Percentiles rank a stretch among this genome's conserved stretches.
Evolutionary conservation across 2,329 filamentous ascomycete species (phyloP).

Genomic region (Verticillium albo-atrum): DNA sequence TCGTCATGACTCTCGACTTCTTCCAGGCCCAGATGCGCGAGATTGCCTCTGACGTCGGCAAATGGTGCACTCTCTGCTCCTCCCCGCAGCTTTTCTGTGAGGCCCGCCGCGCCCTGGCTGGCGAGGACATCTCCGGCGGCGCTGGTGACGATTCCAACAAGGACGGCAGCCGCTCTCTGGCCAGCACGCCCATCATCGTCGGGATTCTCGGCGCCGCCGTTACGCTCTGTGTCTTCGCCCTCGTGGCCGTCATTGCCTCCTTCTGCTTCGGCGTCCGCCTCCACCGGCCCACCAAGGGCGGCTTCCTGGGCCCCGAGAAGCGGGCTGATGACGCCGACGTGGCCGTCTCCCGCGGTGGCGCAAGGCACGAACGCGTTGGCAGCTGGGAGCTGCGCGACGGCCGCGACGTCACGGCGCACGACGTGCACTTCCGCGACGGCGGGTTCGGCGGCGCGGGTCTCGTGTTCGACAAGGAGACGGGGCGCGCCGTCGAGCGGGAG

Average conservation of each 20-base stretch:
- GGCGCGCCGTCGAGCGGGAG: neutral
- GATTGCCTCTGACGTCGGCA: constrained; percentile 25
- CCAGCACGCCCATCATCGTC: constrained; percentile 30
- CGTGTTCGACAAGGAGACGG: constrained; percentile 17
- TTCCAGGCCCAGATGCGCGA: constrained; percentile 32
- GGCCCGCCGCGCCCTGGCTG: constrained; percentile 1
- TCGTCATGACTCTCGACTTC: constrained; percentile 28
- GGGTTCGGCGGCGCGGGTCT: constrained; percentile 10
- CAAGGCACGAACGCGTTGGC: constrained; percentile 38
- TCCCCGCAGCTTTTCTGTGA: constrained; percentile 32
- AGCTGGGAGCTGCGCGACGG: constrained; percentile 43
- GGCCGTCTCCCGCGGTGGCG: constrained; percentile 30
- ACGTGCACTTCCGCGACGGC: constrained; percentile 5
- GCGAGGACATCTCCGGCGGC: constrained; percentile 3
- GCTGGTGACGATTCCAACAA: neutral
- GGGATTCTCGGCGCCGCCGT: constrained; percentile 42
- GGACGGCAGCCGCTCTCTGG: neutral
- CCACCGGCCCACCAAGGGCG: constrained; percentile 16
- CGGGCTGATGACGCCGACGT: constrained; percentile 39
- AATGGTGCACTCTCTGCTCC: constrained; percentile 43
- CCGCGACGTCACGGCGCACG: neutral
- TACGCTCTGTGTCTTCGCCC: constrained; percentile 16
- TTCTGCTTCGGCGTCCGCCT: constrained; percentile 20
- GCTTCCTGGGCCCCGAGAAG: constrained; percentile 42
- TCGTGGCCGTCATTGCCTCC: constrained; percentile 21